Base-by-base conservation (phyloP, 345 rosid genomes). In the Hibiscus mutabilis region DNA sequence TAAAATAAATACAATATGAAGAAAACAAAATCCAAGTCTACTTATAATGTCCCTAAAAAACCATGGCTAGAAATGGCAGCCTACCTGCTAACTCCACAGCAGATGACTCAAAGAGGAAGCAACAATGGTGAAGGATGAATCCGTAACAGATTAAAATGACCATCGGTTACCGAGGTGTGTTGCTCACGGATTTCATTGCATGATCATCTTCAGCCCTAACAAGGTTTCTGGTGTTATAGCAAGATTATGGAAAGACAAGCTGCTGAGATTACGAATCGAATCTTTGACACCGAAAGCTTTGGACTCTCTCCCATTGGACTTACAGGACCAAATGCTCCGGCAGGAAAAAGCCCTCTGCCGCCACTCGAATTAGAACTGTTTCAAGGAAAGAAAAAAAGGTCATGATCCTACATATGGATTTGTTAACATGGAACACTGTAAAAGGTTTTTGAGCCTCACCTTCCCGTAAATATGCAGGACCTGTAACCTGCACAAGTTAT, bases 381-480 rank as follows among this genome's bases (percentile, higher is more conserved):
- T 9, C 67, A 74, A 76, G 55, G 66, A 31, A 49, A 47, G 16
- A 52, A 6, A 52, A 6, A 66, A 53, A 10, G 3, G 21, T 25
- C 52, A 68, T 61, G 18, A 73, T 16, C 47, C 19, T 6, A 35
- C 62, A 68, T 25, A 44, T 71, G 22, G 16, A 12, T 24, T 29
- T 10, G 59, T 10, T 49, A 29, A 29, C 27, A 18, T 9, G 13
- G 21, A 72, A 15, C 44, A 27, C 14, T 22, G 65, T 22, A 65
- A 72, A 10, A 27, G 47, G 14, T 31, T 71, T 6, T 49, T 6
- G 51, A 70, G 68, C 44, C 81, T 84, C 79, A 93, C 98, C 98
- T 93, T 83, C 98, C 96, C 0, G 91, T 78, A 75, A 81, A 93
- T 31, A 68, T 69, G 71, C 98, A 93, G 64, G 89, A 77, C 68